Base-by-base conservation (phyloP, 2,329 filamentous ascomycete species). In the Colletotrichum orbiculare region DNA sequence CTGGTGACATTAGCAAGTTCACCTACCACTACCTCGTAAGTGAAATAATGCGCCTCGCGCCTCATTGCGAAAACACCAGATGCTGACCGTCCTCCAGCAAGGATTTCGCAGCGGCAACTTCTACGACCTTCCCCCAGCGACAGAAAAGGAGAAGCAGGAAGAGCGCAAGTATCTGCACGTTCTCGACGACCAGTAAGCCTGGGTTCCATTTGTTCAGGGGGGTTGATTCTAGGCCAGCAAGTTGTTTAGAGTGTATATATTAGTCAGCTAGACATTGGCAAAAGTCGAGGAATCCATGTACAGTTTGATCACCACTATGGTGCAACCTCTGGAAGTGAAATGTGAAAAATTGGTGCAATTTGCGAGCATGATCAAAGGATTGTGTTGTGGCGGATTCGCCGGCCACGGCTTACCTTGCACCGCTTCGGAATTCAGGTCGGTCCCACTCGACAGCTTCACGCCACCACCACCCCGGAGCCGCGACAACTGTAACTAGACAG, bases 131-230 rank as follows among this genome's bases (percentile, higher is more conserved):
- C 96, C 96, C 54, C 95, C 96, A 53, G 90, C 95, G 74, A 97
- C 95, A 39, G 95, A 97, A 82, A 92, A 91, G 79, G 96, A 99
- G 85, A 96, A 90, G 86, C 86, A 87, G 73, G 94, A 98, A 79
- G 94, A 98, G 81, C 96, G 90, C 87, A 96, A 97, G 85, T 99
- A 97, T 78, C 83, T 98, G 78, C 96, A 99, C 78, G 94, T 99
- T 67, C 83, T 93, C 75, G 93, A 97, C 77, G 91, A 96, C 78
- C 88, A 94, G 85, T 66, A 50, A 66, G 47, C 47, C 46, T 54
- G 60, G 47, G 42, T 64, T 55, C 45, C 43, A 64, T 72, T 60
- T 59, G 70, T 67, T 66, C 68, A 69, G 39, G 13, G 55, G 54
- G 57, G 60, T 59, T 60, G 64, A 63, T 65, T 56, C 52, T 42